A percentile compares a stretch with the other conserved stretches of the same genome.
Evolutionary conservation across 495 filamentous ascomycete species (phyloP).

Genomic region (Hyaloscypha variabilis): DNA sequence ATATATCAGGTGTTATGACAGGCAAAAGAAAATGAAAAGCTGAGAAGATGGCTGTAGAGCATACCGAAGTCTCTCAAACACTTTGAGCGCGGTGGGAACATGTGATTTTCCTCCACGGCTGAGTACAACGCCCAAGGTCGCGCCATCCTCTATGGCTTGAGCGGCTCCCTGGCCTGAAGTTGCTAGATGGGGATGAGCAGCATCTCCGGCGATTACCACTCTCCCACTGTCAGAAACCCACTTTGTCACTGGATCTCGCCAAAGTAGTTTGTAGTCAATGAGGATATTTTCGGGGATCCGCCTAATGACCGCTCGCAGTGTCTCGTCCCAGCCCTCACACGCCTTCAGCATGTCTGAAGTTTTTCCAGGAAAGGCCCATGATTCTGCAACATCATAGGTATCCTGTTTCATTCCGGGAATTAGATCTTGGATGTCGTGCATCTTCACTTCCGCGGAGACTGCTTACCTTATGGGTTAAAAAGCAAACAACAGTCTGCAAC

Average conservation of each 20-base stretch:
- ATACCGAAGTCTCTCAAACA: too few species aligned
- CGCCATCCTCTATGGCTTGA: conserved; percentile 64
- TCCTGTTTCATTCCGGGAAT: too few species aligned
- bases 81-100: too few species aligned
- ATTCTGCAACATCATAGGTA: background rate
- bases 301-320: background rate
- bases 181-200: conserved; percentile 61
- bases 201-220: conserved; percentile 58
- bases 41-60: too few species aligned
- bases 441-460: too few species aligned
- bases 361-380: conserved; percentile 1
- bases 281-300: background rate
- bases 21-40: too few species aligned
- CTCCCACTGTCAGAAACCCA: conserved; percentile 31
- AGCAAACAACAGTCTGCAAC: too few species aligned
- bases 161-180: conserved; percentile 61
- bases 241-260: background rate
- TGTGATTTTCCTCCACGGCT: too few species aligned
- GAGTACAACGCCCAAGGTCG: conserved; percentile 3
- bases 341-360: background rate
- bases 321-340: conserved; percentile 5
- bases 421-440: too few species aligned
- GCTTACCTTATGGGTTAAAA: too few species aligned
- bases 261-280: conserved; percentile 5
- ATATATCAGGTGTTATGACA: too few species aligned